These are phyloP conservation scores for Ilyonectria destructans DNA, from an alignment of 2,329 filamentous ascomycete species.

Conservation along the genomic window DNA sequence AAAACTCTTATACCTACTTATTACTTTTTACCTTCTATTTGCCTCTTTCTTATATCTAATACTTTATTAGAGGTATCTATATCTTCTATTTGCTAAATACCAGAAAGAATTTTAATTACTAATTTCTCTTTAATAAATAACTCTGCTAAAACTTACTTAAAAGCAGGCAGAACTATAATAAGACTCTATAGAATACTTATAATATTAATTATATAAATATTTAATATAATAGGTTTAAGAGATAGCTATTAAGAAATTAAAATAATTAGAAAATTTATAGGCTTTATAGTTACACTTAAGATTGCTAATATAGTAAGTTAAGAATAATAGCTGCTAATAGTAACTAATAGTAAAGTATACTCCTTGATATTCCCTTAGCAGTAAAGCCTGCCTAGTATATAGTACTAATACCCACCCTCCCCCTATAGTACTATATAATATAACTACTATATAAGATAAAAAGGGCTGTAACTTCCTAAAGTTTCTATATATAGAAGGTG, in stretches of 20 bases:
- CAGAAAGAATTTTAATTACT: neutral
- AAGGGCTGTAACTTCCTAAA: neutral
- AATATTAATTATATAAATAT: neutral
- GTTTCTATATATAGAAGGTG: neutral
- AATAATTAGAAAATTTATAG: neutral
- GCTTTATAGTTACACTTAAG: neutral
- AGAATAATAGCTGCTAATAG: neutral
- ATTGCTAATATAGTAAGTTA: neutral
- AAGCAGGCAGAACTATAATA: neutral
- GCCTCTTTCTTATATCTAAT: neutral
- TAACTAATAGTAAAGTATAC: neutral
- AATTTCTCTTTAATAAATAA: neutral
- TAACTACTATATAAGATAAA: too few relatives aligned
- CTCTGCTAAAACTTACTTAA: neutral
- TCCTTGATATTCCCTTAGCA: neutral
- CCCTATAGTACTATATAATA: neutral
- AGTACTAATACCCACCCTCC: neutral
- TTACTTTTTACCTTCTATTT: neutral
- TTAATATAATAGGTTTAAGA: neutral
- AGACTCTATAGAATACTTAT: neutral
- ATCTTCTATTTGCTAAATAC: neutral
- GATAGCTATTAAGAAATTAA: neutral
- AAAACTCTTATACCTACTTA: neutral
- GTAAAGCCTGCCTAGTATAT: neutral
- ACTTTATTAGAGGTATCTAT: neutral